A percentile compares a stretch with the other conserved stretches of the same genome.
Evolutionary conservation across 257 asterid species (phyloP).

Genomic region (Nicotiana paniculata): DNA sequence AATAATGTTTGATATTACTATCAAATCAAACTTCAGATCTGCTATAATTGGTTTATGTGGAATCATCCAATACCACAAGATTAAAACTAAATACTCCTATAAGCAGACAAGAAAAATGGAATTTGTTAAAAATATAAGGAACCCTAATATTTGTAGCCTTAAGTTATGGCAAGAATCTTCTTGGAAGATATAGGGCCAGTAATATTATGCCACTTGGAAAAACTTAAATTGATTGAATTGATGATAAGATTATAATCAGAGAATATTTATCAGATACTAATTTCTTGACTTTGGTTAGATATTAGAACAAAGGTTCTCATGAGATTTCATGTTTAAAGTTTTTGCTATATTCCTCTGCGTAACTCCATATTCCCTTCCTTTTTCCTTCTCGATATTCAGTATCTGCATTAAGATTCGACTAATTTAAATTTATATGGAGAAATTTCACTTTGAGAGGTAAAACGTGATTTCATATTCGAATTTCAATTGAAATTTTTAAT

Average conservation of each 20-base stretch:
- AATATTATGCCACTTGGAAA: slow-evolving; percentile 3
- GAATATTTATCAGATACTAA: neutral
- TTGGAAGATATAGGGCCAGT: slow-evolving; percentile 7
- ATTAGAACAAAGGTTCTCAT: neutral
- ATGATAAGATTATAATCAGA: slow-evolving; percentile 6
- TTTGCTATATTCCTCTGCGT: neutral
- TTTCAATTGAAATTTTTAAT: too few relatives aligned
- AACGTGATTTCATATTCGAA: too few relatives aligned
- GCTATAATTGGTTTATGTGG: neutral
- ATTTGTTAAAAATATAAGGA: neutral
- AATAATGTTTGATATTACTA: neutral
- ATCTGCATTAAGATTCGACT: too few relatives aligned
- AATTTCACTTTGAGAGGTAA: too few relatives aligned
- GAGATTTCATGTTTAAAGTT: neutral
- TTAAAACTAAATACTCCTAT: neutral
- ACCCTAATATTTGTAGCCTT: neutral
- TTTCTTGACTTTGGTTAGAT: slow-evolving; percentile 5
- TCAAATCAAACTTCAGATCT: neutral
- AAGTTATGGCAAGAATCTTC: slow-evolving; percentile 15
- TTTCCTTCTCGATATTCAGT: too few relatives aligned
- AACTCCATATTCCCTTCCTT: neutral
- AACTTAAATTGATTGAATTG: neutral
- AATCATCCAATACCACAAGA: slow-evolving; percentile 5
- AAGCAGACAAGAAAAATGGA: neutral
- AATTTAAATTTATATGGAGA: too few relatives aligned